Base-by-base conservation (phyloP, 805 yeast genomes). In the Kodamaea fukazawae region DNA sequence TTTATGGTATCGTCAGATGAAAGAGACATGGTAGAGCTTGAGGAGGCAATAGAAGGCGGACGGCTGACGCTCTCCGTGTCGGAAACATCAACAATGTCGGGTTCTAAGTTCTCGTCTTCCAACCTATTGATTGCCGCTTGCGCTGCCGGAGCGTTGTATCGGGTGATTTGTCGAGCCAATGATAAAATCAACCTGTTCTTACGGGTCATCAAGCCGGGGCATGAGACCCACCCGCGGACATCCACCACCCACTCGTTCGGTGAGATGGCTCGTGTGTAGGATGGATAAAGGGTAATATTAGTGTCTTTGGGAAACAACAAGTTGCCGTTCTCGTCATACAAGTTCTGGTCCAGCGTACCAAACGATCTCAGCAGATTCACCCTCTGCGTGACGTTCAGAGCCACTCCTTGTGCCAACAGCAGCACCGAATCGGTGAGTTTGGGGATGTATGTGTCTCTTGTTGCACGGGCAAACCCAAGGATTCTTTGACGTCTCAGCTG, bases 231-330 rank as follows among this genome's bases (percentile, higher is more conserved):
- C 5, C 96, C 96, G 32, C 86, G 71, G 2, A 90, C 77, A 26
- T 79, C 78, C 29, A 75, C 74, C 10, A 83, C 63, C 75, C 85
- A 78, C 5, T 96, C 96, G 32, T 86, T 71, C 2, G 89, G 77
- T 28, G 78, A 78, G 30, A 75, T 73, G 46, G 67, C 78, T 8
- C 67, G 49, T 2, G 73, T 60, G 46, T 67, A 67, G 1, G 67
- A 55, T 2, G 73, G 73, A 32, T 58, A 62, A 5, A 83, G 60
- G 2, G 78, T 58, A n/a, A 87, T 71, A 12, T 73, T 62, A 22
- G 88, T 79, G 47, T 83, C 82, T 22, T 61, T 58, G 0, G 86
- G 84, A 17, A 76, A 60, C 15, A 54, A 42, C n/a, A 58, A 32
- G 33, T 50, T 47, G 8, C 65, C 68, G 3, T 49, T 43, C 12